Conservation (phyloP, 306 rosid genomes). For the Rubus idaeus region DNA sequence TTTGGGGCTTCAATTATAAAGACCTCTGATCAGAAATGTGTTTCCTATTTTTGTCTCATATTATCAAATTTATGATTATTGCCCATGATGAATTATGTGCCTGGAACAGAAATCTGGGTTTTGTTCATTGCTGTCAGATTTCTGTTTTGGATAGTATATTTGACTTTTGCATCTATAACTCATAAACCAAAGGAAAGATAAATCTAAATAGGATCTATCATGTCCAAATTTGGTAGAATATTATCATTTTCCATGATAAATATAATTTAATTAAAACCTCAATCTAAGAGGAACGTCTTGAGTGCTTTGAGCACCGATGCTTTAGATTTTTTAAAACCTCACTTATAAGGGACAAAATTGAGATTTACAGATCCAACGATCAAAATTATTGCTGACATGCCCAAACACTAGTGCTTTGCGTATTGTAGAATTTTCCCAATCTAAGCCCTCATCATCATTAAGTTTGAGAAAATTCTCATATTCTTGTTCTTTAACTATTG, state of each 20-base stretch:
- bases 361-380: too few species aligned
- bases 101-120: neutral
- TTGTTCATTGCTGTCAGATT: neutral
- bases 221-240: neutral
- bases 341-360: too few species aligned
- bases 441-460: neutral
- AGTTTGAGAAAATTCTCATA: neutral
- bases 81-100: neutral
- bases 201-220: neutral
- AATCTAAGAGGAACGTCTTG: too few species aligned
- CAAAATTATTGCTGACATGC: too few species aligned
- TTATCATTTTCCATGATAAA: conserved; percentile 7
- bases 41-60: conserved; percentile 11
- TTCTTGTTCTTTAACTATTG: neutral
- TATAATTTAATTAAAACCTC: neutral
- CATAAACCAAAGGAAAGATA: neutral
- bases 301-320: too few species aligned
- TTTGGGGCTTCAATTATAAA: conserved; percentile 22
- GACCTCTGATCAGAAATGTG: conserved; percentile 6
- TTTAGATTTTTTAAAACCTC: too few species aligned
- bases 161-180: neutral
- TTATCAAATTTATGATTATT: neutral
- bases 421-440: too few species aligned
- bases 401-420: too few species aligned
- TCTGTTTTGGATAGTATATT: neutral